Conservation (phyloP, 75 land plant genomes). For the Pinus albicaulis region DNA sequence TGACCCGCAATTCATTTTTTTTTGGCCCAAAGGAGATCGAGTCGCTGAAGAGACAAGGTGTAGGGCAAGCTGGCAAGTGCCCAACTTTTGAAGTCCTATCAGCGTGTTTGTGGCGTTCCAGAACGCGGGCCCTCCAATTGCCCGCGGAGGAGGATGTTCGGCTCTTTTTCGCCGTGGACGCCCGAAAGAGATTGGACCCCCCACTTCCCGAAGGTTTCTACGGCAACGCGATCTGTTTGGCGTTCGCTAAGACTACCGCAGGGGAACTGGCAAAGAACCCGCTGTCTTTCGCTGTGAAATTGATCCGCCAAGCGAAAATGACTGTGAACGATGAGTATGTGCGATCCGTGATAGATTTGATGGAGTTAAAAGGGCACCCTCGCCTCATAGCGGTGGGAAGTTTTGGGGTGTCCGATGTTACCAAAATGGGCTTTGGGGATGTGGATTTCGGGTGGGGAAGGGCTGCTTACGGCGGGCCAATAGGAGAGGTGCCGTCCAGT, state of each 20-base stretch:
- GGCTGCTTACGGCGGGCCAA: slow-evolving; percentile 6
- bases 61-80: not conserved
- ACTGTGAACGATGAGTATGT: slow-evolving; percentile 57
- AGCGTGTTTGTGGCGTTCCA: slow-evolving; percentile 40
- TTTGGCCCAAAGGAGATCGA: slow-evolving; percentile 30
- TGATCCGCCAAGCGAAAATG: slow-evolving; percentile 53
- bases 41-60: slow-evolving; percentile 1
- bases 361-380: slow-evolving; percentile 35
- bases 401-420: slow-evolving; percentile 36
- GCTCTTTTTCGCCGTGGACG: not conserved
- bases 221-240: slow-evolving; percentile 46
- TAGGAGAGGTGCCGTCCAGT: not conserved
- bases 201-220: slow-evolving; percentile 30
- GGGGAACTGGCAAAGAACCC: slow-evolving; percentile 36
- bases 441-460: slow-evolving; percentile 56
- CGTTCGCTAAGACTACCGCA: slow-evolving; percentile 51
- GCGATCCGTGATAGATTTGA: slow-evolving; percentile 52
- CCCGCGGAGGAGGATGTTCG: slow-evolving; percentile 18
- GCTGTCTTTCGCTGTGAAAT: slow-evolving; percentile 47
- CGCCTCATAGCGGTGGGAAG: slow-evolving; percentile 17
- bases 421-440: slow-evolving; percentile 18
- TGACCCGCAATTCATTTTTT: slow-evolving; percentile 21
- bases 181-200: slow-evolving; percentile 6
- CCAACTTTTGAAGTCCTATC: slow-evolving; percentile 37
- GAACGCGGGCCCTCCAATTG: slow-evolving; percentile 32